Evolutionary conservation across 192 early-diverging fungal species (phyloP).

Genomic region (Gryganskiella cystojenkinii): DNA sequence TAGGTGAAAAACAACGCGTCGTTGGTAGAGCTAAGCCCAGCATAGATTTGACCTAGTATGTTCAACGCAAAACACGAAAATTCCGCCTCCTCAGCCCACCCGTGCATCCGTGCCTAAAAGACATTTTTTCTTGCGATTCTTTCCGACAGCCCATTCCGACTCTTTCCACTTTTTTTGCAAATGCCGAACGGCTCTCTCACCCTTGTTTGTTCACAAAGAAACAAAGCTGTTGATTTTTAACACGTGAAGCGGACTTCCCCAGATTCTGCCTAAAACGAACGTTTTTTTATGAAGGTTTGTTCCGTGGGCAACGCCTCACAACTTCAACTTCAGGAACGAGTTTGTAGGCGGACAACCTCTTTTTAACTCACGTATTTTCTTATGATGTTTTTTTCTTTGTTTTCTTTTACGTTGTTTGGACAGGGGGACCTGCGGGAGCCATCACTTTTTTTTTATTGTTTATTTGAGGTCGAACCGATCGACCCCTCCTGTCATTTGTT

Average conservation of each 20-base stretch:
- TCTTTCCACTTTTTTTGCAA: not conserved
- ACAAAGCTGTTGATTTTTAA: not conserved
- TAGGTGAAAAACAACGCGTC: too few species aligned
- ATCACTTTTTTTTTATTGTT: too few species aligned
- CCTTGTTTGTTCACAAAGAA: not conserved
- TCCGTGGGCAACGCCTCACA: too few species aligned
- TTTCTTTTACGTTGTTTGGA: too few species aligned
- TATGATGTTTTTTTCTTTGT: too few species aligned
- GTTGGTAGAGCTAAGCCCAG: not conserved
- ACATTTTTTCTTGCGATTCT: not conserved
- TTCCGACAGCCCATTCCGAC: not conserved
- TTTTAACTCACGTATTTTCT: too few species aligned
- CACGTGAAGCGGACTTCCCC: not conserved
- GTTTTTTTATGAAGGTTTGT: not conserved
- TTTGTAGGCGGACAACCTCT: too few species aligned
- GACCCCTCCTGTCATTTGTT: too few species aligned
- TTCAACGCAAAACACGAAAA: not conserved
- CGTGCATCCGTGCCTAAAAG: not conserved
- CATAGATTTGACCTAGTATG: not conserved
- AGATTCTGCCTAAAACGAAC: constrained; percentile 6
- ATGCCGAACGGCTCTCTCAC: not conserved
- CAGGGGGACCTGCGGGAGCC: too few species aligned
- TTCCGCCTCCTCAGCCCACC: not conserved
- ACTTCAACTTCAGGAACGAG: too few species aligned
- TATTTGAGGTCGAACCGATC: too few species aligned